phyloP scores from a whole-genome alignment of 2,329 filamentous ascomycete species.

The Chaetomiaceae sp. region DNA sequence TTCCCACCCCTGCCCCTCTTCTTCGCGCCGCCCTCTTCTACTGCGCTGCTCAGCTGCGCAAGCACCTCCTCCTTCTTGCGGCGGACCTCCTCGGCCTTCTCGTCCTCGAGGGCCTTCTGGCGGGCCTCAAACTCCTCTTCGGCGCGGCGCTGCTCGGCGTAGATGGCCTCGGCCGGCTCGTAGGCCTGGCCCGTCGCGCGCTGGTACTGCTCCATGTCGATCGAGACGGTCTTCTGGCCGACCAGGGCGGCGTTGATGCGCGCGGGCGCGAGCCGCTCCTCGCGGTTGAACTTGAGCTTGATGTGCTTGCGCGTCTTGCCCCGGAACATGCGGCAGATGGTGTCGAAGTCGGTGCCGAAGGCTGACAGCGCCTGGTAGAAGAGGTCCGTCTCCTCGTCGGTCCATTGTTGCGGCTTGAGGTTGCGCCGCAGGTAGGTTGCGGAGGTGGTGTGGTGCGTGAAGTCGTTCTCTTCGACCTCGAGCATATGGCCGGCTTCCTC shows the following conservation, averaged over 20 bases:
- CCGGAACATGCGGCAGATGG: conserved; percentile 71
- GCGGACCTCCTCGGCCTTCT: conserved; percentile 42
- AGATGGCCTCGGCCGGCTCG: conserved; percentile 49
- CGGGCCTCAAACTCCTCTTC: conserved; percentile 40
- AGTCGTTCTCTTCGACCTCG: conserved; percentile 70
- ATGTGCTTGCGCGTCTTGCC: conserved; percentile 65
- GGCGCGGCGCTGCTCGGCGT: conserved; percentile 43
- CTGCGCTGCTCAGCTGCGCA: conserved; percentile 14
- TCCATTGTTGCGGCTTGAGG: conserved; percentile 62
- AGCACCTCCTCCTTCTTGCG: conserved; percentile 46
- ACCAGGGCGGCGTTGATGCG: conserved; percentile 59
- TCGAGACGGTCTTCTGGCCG: conserved; percentile 50
- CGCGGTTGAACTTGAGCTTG: conserved; percentile 77
- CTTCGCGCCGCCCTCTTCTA: conserved; percentile 15
- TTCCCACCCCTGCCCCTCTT: conserved; percentile 11
- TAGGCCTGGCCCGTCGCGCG: conserved; percentile 47
- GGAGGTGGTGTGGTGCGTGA: conserved; percentile 64
- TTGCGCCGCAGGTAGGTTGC: conserved; percentile 61
- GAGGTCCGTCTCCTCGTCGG: conserved; percentile 60
- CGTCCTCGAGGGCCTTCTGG: conserved; percentile 41
- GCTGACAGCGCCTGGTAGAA: conserved; percentile 71
- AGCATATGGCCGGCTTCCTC: conserved; percentile 48
- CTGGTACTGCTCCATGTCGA: conserved; percentile 57
- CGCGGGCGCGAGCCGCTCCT: conserved; percentile 61
- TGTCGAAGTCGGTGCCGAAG: conserved; percentile 79